phyloP scores from a whole-genome alignment of 1,284 basidiomycete genomes.

The Sanghuangporus weigelae region DNA sequence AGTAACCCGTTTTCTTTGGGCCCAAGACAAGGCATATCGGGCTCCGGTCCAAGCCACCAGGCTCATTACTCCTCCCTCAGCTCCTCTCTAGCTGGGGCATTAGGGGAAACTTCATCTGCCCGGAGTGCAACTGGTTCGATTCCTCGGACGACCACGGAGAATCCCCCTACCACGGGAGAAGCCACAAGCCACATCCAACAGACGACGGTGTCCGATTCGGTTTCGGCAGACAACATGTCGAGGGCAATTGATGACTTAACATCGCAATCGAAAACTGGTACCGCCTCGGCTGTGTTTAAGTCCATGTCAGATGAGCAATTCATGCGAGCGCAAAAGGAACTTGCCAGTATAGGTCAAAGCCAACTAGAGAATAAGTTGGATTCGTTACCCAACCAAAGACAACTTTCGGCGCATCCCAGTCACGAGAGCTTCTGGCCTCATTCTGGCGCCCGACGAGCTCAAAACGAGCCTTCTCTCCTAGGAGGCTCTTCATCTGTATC shows the following conservation, averaged over 20 bases:
- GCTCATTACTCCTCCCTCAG: not conserved
- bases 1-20: not conserved
- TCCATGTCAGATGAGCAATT: too few relatives aligned
- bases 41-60: not conserved
- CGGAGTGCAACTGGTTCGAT: not conserved
- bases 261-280: too few relatives aligned
- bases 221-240: not conserved
- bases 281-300: too few relatives aligned
- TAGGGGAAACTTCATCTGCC: not conserved
- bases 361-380: too few relatives aligned
- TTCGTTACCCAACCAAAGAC: too few relatives aligned
- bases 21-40: not conserved
- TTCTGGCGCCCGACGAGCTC: too few relatives aligned
- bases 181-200: not conserved
- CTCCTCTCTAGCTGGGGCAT: slow-evolving; percentile 8
- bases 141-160: not conserved
- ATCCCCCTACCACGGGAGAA: not conserved
- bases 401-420: too few relatives aligned
- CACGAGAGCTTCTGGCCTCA: too few relatives aligned
- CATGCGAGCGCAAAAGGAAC: too few relatives aligned
- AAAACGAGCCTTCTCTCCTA: too few relatives aligned
- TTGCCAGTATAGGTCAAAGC: too few relatives aligned
- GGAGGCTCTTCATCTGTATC: too few relatives aligned
- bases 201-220: not conserved
- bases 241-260: not conserved